Conservation (phyloP, 371 early-diverging fungal species). For the Coemansia sp. region DNA sequence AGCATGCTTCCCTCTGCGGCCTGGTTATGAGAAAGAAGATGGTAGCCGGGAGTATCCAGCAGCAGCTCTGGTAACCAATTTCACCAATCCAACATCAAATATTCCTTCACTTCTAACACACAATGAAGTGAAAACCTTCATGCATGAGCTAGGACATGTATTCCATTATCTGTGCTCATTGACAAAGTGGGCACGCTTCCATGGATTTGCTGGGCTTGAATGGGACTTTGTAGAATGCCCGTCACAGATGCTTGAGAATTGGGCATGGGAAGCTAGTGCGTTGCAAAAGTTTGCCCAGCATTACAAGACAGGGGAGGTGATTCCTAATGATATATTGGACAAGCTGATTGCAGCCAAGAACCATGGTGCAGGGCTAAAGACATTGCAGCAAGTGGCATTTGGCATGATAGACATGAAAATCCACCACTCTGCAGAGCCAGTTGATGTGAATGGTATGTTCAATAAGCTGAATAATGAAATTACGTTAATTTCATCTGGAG, state of each 20-base stretch:
- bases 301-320: slow-evolving; percentile 62
- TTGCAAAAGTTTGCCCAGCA: slow-evolving; percentile 70
- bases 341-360: slow-evolving; percentile 15
- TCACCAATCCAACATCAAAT: neutral
- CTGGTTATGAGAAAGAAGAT: neutral
- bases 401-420: neutral
- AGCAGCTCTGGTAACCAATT: neutral
- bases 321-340: slow-evolving; percentile 71
- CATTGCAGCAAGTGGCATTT: neutral
- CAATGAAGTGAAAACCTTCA: slow-evolving; percentile 71
- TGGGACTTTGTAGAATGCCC: slow-evolving; percentile 89
- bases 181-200: slow-evolving; percentile 69
- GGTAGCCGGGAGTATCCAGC: neutral
- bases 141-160: slow-evolving; percentile 82
- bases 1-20: neutral
- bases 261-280: slow-evolving; percentile 78
- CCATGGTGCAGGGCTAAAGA: neutral
- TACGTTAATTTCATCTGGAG: neutral
- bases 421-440: neutral
- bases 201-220: slow-evolving; percentile 70
- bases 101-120: slow-evolving; percentile 66
- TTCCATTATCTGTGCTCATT: slow-evolving; percentile 60
- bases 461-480: neutral
- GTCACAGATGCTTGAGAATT: slow-evolving; percentile 80
- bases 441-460: neutral